Percentiles rank a stretch among this genome's conserved stretches.
These are phyloP conservation scores for Calvatia gigantea DNA, from an alignment of 768 basidiomycete species.

Conservation along the genomic window DNA sequence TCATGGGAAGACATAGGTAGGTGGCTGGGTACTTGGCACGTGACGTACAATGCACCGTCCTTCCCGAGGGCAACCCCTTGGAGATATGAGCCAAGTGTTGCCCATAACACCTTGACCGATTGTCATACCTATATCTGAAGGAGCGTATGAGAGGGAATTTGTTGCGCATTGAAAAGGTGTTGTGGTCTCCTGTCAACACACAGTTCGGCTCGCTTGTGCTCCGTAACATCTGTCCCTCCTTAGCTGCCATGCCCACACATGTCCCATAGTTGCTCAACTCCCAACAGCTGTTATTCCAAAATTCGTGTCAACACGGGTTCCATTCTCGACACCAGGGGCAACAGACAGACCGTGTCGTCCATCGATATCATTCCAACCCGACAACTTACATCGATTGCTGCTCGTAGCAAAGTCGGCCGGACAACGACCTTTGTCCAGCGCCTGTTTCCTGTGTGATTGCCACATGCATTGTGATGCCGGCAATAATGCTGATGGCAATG, in stretches of 20 bases:
- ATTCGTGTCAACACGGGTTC: conserved; percentile 12
- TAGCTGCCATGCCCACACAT: conserved; percentile 31
- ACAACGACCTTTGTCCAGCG: conserved; percentile 31
- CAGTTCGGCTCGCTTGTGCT: conserved; percentile 32
- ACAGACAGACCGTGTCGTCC: conserved; percentile 20
- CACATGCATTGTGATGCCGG: conserved; percentile 39
- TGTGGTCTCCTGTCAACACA: conserved; percentile 18
- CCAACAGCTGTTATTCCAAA: conserved; percentile 19
- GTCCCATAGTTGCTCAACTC: conserved; percentile 23
- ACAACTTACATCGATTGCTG: conserved; percentile 30
- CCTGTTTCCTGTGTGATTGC: conserved; percentile 40
- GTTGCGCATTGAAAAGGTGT: conserved; percentile 18
- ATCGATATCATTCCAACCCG: conserved; percentile 18
- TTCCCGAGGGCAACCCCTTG: conserved; percentile 6
- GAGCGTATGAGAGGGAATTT: conserved; percentile 19
- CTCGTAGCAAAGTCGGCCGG: conserved; percentile 25
- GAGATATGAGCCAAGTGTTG: conserved; percentile 4
- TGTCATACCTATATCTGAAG: conserved; percentile 18
- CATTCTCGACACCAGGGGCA: conserved; percentile 19
- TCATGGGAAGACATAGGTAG: conserved; percentile 5
- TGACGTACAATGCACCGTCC: conserved; percentile 2
- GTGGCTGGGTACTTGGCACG: conserved; percentile 7
- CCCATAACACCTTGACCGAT: conserved; percentile 5
- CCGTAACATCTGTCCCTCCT: conserved; percentile 40
- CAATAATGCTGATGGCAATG: conserved; percentile 45